phyloP scores from a whole-genome alignment of 306 rosid genomes.

The Trifolium subterraneum region DNA sequence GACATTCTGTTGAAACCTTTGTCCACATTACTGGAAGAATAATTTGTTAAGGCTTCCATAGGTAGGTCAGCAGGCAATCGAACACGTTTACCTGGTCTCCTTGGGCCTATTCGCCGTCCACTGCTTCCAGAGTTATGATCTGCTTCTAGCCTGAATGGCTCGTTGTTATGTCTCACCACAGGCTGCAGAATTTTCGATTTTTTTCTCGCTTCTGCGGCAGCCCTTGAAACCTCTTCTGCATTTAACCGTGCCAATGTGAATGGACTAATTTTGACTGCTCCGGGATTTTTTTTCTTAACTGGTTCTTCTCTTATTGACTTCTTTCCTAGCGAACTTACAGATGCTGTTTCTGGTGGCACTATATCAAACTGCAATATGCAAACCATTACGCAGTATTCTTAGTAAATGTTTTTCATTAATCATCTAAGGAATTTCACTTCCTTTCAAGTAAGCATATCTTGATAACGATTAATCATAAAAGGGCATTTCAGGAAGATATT shows the following conservation, averaged over 20 bases:
- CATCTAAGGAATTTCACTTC: neutral
- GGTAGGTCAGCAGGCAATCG: conserved; percentile 88
- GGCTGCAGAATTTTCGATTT: conserved; percentile 94
- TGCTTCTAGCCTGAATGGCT: conserved; percentile 60
- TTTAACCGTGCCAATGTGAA: conserved; percentile 94
- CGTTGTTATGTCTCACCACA: conserved; percentile 58
- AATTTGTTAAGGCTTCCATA: conserved; percentile 56
- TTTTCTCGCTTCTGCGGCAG: conserved; percentile 97
- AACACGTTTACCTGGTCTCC: conserved; percentile 76
- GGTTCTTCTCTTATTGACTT: conserved; percentile 62
- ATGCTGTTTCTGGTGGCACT: conserved; percentile 91
- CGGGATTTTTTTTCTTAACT: conserved; percentile 71
- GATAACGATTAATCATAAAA: neutral
- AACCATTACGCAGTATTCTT: conserved; percentile 19
- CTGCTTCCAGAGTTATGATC: conserved; percentile 74
- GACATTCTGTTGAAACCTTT: conserved; percentile 66
- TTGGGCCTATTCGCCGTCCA: conserved; percentile 66
- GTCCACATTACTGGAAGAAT: conserved; percentile 55
- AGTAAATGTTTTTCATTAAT: neutral
- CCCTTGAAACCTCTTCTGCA: conserved; percentile 91
- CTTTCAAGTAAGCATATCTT: neutral
- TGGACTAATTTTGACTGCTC: conserved; percentile 91
- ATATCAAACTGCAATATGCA: conserved; percentile 77
- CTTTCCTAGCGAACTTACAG: conserved; percentile 81
- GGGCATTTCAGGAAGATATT: conserved; percentile 21